Evolutionary conservation across 306 rosid species (phyloP), one percentile per base, ranked within the genome.

Genomic region (Hippophae gyantsensis): DNA sequence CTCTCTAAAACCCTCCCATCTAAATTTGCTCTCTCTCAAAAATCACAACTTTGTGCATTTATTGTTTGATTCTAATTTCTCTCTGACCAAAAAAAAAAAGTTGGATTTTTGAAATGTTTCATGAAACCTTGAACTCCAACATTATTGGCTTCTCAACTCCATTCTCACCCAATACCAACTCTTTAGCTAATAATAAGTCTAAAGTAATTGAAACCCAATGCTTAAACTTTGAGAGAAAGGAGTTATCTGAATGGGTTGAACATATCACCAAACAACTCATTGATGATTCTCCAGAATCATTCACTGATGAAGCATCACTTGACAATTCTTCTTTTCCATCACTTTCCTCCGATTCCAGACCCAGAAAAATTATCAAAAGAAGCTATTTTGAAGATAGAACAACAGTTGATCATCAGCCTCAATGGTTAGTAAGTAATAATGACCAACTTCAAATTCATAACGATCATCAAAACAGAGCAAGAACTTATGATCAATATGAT

Each of bases 231-330:
- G 81, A 66, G 18, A 74, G 66, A 10, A 81, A 70, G 49, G 94
- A 85, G 41, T 65, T 78, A 3, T 67, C 83, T 13, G 85, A 76
- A 48, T 87, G 89, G 87, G 81, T 84, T 43, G 95, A 90, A 59
- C 78, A 79, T 52, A 64, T 87, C 25, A 63, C 94, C 46, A 82
- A 76, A 6, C 96, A 84, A 64, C 79, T 88, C 60, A 77, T 81
- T 18, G 86, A 84, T 6, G 89, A 87, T 70, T 50, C 72, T 13
- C 85, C 81, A 7, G 84, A 82, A 49, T 32, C 38, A 32, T 32
- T 32, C 38, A 32, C 38, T 32, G 38, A 32, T 32, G 38, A 32
- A 2, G 0, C 38, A 32, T 32, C 38, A 32, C 38, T 32, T 32
- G 38, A 32, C 38, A 32, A 18, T 18, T 18, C 38, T 32, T 32